These are phyloP conservation scores for Reutealis trisperma DNA, from an alignment of 345 rosid species.

Conservation along the genomic window DNA sequence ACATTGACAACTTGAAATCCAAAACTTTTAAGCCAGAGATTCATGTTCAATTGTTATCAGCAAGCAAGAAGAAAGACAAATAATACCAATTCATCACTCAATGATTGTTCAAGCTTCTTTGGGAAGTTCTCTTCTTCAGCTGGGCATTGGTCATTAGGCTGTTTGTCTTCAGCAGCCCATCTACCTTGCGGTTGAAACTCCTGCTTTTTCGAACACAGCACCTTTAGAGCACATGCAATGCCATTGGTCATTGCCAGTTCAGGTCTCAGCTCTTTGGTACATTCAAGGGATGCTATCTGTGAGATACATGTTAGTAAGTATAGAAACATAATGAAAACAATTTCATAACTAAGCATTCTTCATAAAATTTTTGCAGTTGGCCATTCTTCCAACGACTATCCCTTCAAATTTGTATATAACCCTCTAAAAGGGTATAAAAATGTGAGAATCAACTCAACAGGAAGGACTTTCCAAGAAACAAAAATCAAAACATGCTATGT, in stretches of 20 bases:
- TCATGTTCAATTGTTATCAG: slow-evolving; percentile 2
- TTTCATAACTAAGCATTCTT: neutral
- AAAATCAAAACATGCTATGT: neutral
- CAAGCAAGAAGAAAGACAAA: slow-evolving; percentile 15
- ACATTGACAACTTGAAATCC: neutral
- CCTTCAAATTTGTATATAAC: neutral
- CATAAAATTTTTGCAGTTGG: neutral
- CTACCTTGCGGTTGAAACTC: slow-evolving; percentile 35
- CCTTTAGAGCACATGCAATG: slow-evolving; percentile 46
- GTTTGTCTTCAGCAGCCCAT: slow-evolving; percentile 25
- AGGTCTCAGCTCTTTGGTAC: slow-evolving; percentile 36
- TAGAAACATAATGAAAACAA: neutral
- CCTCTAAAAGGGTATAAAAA: neutral
- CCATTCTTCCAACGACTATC: neutral
- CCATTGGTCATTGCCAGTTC: slow-evolving; percentile 28
- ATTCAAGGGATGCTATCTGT: slow-evolving; percentile 47
- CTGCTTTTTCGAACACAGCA: slow-evolving; percentile 36
- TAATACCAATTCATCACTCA: slow-evolving; percentile 17
- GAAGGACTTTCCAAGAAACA: neutral
- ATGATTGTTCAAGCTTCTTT: slow-evolving; percentile 24
- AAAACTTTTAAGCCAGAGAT: slow-evolving; percentile 11
- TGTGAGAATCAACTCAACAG: neutral
- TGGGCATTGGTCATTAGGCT: slow-evolving; percentile 48
- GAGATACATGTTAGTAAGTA: slow-evolving; percentile 9
- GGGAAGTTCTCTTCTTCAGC: slow-evolving; percentile 29